Conservation (phyloP, 495 filamentous ascomycete genomes). For the Penicillium dipodomyicola region DNA sequence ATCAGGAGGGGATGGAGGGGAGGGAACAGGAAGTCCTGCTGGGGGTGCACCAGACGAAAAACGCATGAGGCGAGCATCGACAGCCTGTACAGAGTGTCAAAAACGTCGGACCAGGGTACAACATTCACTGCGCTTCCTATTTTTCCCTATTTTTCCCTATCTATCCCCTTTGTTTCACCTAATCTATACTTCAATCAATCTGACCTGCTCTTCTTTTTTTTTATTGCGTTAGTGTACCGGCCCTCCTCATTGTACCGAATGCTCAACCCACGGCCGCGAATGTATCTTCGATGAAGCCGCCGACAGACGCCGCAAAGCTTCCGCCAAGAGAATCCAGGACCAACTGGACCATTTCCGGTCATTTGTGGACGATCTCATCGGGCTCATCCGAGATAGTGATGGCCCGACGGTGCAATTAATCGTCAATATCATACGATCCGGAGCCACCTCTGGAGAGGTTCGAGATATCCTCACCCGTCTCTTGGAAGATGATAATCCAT, state of each 20-base stretch:
- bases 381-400: constrained; percentile 28
- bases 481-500: not conserved
- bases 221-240: constrained; percentile 29
- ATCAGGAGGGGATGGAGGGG: constrained; percentile 4
- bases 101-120: constrained; percentile 43
- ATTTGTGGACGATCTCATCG: constrained; percentile 34
- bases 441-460: not conserved
- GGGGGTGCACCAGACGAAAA: constrained; percentile 29
- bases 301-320: constrained; percentile 43
- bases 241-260: constrained; percentile 36
- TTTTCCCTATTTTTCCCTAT: no score
- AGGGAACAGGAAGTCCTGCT: constrained; percentile 14
- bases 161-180: constrained; percentile 1
- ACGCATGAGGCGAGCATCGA: constrained; percentile 41
- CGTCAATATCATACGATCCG: constrained; percentile 28
- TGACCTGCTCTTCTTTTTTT: constrained; percentile 2
- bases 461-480: constrained; percentile 2
- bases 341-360: constrained; percentile 28
- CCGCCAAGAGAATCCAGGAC: constrained; percentile 33
- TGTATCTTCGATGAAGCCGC: constrained; percentile 40
- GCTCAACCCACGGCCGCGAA: constrained; percentile 33
- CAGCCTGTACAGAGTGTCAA: constrained; percentile 45
- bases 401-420: constrained; percentile 21
- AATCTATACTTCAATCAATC: not conserved
- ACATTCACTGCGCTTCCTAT: constrained; percentile 5